phyloP scores from a whole-genome alignment of 495 filamentous ascomycete genomes.

The Talaromyces thailandensis region DNA sequence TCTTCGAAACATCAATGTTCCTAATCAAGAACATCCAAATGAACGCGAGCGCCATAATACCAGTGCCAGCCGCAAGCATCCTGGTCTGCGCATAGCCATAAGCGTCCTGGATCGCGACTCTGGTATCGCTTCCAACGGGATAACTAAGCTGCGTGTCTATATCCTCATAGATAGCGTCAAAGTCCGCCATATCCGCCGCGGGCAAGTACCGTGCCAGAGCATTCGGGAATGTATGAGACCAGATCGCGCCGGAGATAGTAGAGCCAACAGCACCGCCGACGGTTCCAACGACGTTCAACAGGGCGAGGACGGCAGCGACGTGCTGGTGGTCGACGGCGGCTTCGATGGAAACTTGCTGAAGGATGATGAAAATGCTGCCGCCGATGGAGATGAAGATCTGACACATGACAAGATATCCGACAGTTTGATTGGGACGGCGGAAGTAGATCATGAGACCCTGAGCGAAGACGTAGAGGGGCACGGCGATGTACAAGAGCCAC shows the following conservation, averaged over 20 bases:
- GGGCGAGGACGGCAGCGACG: slow-evolving; percentile 52
- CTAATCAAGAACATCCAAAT: slow-evolving; percentile 39
- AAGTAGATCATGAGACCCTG: slow-evolving; percentile 52
- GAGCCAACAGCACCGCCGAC: slow-evolving; percentile 56
- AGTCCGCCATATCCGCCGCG: slow-evolving; percentile 18
- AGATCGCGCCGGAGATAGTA: slow-evolving; percentile 53
- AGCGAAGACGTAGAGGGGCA: slow-evolving; percentile 47
- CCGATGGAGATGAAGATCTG: slow-evolving; percentile 60
- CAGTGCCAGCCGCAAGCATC: slow-evolving; percentile 45
- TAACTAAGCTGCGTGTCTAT: slow-evolving; percentile 43
- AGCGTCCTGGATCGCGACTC: slow-evolving; percentile 46
- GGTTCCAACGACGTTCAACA: slow-evolving; percentile 48
- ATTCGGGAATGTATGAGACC: slow-evolving; percentile 46
- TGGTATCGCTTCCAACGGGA: slow-evolving; percentile 35
- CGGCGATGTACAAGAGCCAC: slow-evolving; percentile 41
- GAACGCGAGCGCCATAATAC: slow-evolving; percentile 36
- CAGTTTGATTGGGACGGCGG: slow-evolving; percentile 42
- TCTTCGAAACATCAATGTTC: slow-evolving; percentile 45
- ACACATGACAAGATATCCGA: slow-evolving; percentile 58
- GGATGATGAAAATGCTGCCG: slow-evolving; percentile 47
- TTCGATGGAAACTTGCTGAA: slow-evolving; percentile 56
- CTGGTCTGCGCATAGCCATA: slow-evolving; percentile 47
- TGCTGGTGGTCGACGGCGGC: slow-evolving; percentile 52
- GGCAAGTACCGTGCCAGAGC: slow-evolving; percentile 48
- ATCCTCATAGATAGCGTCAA: slow-evolving; percentile 36